phyloP scores from a whole-genome alignment of 148 eudicot genomes.

The Nyssa sinensis region DNA sequence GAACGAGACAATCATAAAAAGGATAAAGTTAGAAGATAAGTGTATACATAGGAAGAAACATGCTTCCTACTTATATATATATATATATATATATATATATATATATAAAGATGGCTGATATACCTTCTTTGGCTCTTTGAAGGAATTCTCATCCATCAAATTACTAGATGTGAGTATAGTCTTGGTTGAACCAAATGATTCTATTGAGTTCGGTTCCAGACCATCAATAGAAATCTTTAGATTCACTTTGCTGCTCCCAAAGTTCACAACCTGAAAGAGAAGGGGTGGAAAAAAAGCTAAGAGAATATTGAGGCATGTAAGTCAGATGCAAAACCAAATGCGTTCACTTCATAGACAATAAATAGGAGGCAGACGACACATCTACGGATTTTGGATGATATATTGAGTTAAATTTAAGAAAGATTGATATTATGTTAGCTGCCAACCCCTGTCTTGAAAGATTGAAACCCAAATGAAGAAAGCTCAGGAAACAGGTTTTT shows the following conservation, averaged over 20 bases:
- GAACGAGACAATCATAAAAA: not conserved
- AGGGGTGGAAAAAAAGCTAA: not conserved
- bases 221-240: constrained; percentile 50
- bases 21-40: not conserved
- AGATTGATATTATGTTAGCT: too few species aligned
- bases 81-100: not conserved
- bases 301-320: not conserved
- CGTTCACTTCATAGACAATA: too few species aligned
- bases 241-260: constrained; percentile 48
- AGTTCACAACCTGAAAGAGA: constrained; percentile 68
- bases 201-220: constrained; percentile 26
- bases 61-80: not conserved
- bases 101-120: not conserved
- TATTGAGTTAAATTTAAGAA: too few species aligned
- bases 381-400: not conserved
- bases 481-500: too few species aligned
- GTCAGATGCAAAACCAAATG: constrained; percentile 1
- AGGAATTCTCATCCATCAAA: constrained; percentile 86
- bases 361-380: not conserved
- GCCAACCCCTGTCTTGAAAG: too few species aligned
- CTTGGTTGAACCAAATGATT: constrained; percentile 42
- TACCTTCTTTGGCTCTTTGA: constrained; percentile 78
- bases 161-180: constrained; percentile 61
- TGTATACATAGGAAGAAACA: not conserved
- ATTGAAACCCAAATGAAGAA: too few species aligned